Percentiles rank a stretch among this genome's conserved stretches.
Conservation (phyloP, 2,329 filamentous ascomycete genomes). For the Corinectria fuckeliana region DNA sequence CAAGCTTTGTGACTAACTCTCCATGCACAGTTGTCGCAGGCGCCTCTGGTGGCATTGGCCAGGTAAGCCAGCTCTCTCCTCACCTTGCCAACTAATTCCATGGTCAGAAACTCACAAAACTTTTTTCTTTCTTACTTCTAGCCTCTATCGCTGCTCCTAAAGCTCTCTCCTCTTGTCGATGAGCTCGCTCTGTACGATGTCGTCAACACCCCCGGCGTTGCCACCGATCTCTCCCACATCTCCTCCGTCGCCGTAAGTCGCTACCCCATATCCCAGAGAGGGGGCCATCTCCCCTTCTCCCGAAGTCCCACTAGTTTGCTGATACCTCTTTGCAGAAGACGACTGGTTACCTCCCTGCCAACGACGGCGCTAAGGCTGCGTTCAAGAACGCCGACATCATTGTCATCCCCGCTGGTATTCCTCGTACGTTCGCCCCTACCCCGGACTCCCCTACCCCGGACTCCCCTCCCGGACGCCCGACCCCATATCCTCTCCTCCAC, state of each 20-base stretch:
- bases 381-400: conserved; percentile 95
- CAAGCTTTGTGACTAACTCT: conserved; percentile 2
- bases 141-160: conserved; percentile 96
- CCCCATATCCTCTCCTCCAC: conserved; percentile 24
- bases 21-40: conserved; percentile 78
- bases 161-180: conserved; percentile 85
- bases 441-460: conserved; percentile 26
- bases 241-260: conserved; percentile 77
- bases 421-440: conserved; percentile 68
- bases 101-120: conserved; percentile 28
- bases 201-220: conserved; percentile 96
- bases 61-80: conserved; percentile 63
- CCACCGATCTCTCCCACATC: conserved; percentile 96
- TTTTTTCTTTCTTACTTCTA: conserved; percentile 49
- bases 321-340: conserved; percentile 68
- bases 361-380: conserved; percentile 84
- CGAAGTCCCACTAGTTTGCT: conserved; percentile 35
- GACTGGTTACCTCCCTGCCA: conserved; percentile 84
- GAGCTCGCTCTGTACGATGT: conserved; percentile 99
- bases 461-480: conserved; percentile 27
- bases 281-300: conserved; percentile 28
- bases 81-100: not conserved
- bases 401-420: conserved; percentile 97
- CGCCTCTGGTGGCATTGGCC: conserved; percentile 97
- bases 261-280: conserved; percentile 22